phyloP scores from a whole-genome alignment of 768 basidiomycete genomes.

The Lactarius psammicola region DNA sequence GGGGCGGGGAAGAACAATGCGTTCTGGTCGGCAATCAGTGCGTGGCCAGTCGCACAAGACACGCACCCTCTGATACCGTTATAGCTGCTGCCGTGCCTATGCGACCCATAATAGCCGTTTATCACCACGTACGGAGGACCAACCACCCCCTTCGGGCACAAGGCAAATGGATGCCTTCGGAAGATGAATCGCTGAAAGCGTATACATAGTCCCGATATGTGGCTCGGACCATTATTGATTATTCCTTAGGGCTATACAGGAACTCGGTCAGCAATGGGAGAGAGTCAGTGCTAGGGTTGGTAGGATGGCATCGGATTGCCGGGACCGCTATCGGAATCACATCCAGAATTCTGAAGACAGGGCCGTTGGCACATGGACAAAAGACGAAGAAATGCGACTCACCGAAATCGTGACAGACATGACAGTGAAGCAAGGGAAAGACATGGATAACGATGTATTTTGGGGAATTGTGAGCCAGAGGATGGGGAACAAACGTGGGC shows the following conservation, averaged over 20 bases:
- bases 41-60: constrained; percentile 30
- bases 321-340: constrained; percentile 85
- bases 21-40: constrained; percentile 84
- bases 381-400: constrained; percentile 73
- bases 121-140: constrained; percentile 71
- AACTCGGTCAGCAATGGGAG: constrained; percentile 79
- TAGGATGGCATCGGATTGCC: constrained; percentile 75
- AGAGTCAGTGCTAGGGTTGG: constrained; percentile 69
- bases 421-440: constrained; percentile 68
- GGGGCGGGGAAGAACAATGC: constrained; percentile 54
- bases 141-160: constrained; percentile 68
- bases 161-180: constrained; percentile 66
- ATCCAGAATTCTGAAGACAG: constrained; percentile 65
- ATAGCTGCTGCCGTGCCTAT: constrained; percentile 67
- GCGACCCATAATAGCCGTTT: constrained; percentile 80
- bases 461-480: constrained; percentile 75
- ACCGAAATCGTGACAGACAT: constrained; percentile 73
- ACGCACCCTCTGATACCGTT: background rate
- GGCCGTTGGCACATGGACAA: constrained; percentile 67
- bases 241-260: constrained; percentile 57
- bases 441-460: constrained; percentile 76
- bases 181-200: constrained; percentile 65
- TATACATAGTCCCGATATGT: constrained; percentile 37
- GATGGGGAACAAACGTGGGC: constrained; percentile 73
- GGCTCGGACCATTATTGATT: background rate